Percentiles rank a stretch among this genome's conserved stretches.
Conservation (phyloP, 2,329 filamentous ascomycete genomes). For the Pseudogymnoascus sp. region DNA sequence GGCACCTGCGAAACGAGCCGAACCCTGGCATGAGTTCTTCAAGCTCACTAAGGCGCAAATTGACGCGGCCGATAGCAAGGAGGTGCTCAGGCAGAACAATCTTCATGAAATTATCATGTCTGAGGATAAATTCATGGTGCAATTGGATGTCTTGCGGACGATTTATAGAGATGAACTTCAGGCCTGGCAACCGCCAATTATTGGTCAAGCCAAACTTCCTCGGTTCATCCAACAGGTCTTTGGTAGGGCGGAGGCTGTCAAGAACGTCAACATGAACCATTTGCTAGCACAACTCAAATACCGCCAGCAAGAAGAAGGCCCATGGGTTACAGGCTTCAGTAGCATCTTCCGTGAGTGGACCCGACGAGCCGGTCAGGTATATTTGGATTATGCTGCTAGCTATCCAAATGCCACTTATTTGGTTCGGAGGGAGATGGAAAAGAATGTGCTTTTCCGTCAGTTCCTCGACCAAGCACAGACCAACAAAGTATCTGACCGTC, state of each 20-base stretch:
- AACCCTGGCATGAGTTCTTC: constrained; percentile 89
- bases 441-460: constrained; percentile 76
- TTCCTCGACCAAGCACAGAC: constrained; percentile 76
- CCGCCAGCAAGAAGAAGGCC: constrained; percentile 90
- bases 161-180: constrained; percentile 79
- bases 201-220: constrained; percentile 67
- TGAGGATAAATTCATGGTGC: constrained; percentile 84
- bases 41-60: constrained; percentile 69
- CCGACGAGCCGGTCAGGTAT: constrained; percentile 78
- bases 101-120: constrained; percentile 92
- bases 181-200: constrained; percentile 67
- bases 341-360: constrained; percentile 99
- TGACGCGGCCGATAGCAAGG: constrained; percentile 68
- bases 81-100: constrained; percentile 87
- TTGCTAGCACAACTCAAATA: constrained; percentile 92
- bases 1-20: constrained; percentile 56
- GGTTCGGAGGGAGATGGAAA: constrained; percentile 73
- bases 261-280: constrained; percentile 86
- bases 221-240: constrained; percentile 83
- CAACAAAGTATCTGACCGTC: constrained; percentile 70
- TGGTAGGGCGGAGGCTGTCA: constrained; percentile 80
- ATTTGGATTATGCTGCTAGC: constrained; percentile 83
- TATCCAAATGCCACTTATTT: constrained; percentile 80
- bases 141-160: constrained; percentile 75
- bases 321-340: constrained; percentile 88